Evolutionary conservation across 345 rosid genomes (phyloP), one percentile per base, ranked within the genome.

Genomic region (Syzygium jambos): DNA sequence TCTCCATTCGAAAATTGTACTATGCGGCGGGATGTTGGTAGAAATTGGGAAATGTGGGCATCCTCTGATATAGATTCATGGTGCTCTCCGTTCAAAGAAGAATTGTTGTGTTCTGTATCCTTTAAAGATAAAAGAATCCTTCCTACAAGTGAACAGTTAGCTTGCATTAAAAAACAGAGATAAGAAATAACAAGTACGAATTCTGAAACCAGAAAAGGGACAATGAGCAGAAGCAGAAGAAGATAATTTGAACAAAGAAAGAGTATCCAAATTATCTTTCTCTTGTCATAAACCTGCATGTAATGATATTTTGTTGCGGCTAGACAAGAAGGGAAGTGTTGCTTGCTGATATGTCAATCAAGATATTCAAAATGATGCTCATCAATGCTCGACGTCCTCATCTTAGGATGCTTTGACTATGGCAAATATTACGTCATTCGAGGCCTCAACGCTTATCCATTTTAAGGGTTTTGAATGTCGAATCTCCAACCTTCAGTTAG

Each of bases 1-100:
- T 95, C 93, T 84, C 95, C 98, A 93, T 93, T 97, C n/a, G 99
- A 97, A 88, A 97, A 97, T 80, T 97, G 99, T 88, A 97, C 98
- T 88, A 97, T 97, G 86, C 98, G 91, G 78, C 93, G 92, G n/a
- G 99, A 97, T 87, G 99, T 97, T 61, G 98, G 99, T 61, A 97
- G 95, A 89, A 97, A 97, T 88, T 95, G 99, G 17, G 98, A 93
- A 55, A 93, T 61, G 57, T 92, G 92, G 87, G 93, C 87, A 89
- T 88, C 86, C 78, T 88, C 92, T 53, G 91, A 63, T 86, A 89
- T 88, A 87, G 49, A 19, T 73, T 84, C 88, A 14, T 85, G 55
- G 14, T 85, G 78, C 86, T 88, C 90, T 34, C 86, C 91, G 17
- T 90, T 91, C 83, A 88, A 88, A 77, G 91, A 90, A 56, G 92